Conservation (phyloP, 768 basidiomycete species). For the Sporobolomyces phaffii region DNA sequence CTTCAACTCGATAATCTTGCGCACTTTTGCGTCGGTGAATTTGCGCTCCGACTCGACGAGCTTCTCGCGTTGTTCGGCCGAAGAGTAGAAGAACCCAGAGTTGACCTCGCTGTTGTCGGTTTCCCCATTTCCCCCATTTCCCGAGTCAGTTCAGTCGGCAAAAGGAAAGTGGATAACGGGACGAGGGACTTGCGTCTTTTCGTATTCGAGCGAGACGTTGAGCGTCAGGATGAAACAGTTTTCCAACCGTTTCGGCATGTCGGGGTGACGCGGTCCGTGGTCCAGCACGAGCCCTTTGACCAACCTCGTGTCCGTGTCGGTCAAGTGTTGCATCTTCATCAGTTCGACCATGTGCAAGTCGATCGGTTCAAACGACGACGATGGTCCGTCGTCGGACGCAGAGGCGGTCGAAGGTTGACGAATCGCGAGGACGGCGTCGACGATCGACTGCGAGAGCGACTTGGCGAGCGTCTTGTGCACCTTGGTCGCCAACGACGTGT, state of each 20-base stretch:
- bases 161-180: neutral
- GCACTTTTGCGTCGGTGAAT: constrained; percentile 87
- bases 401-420: constrained; percentile 48
- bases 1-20: constrained; percentile 94
- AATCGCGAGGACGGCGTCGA: constrained; percentile 89
- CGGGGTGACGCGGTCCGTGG: constrained; percentile 87
- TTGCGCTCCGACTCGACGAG: constrained; percentile 93
- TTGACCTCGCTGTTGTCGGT: constrained; percentile 99
- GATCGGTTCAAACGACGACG: constrained; percentile 69
- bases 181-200: constrained; percentile 79
- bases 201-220: constrained; percentile 97
- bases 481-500: constrained; percentile 95
- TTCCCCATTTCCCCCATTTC: too few species aligned
- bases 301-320: constrained; percentile 92
- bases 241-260: constrained; percentile 97
- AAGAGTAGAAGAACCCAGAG: constrained; percentile 98
- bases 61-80: constrained; percentile 95
- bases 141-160: neutral
- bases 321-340: constrained; percentile 99
- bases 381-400: constrained; percentile 51
- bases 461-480: constrained; percentile 73
- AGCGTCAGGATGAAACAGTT: constrained; percentile 91
- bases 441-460: constrained; percentile 81
- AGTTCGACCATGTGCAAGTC: constrained; percentile 99
- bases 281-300: constrained; percentile 92